These are phyloP conservation scores for Russula emetica DNA, from an alignment of 768 basidiomycete species.

Conservation along the genomic window DNA sequence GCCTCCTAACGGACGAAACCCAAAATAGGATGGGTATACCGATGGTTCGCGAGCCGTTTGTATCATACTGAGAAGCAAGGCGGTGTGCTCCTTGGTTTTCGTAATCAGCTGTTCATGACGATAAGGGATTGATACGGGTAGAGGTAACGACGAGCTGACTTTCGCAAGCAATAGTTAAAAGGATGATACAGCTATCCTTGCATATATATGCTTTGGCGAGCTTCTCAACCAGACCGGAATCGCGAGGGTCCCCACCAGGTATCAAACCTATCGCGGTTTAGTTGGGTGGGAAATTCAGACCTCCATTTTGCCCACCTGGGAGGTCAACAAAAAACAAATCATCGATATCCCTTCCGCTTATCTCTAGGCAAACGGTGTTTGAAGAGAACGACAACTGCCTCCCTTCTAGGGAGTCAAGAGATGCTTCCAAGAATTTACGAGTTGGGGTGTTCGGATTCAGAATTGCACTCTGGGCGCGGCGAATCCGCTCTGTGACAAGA, in stretches of 20 bases:
- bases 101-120: slow-evolving; percentile 54
- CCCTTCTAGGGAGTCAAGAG: slow-evolving; percentile 32
- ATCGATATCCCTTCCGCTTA: slow-evolving; percentile 37
- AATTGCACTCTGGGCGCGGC: slow-evolving; percentile 61
- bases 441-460: slow-evolving; percentile 47
- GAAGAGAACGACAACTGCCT: slow-evolving; percentile 36
- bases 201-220: slow-evolving; percentile 57
- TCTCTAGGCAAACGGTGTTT: slow-evolving; percentile 38
- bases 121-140: neutral
- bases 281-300: neutral
- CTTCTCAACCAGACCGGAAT: slow-evolving; percentile 58
- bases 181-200: slow-evolving; percentile 58
- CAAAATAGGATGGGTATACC: slow-evolving; percentile 42
- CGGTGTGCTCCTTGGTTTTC: slow-evolving; percentile 73
- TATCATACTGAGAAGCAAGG: slow-evolving; percentile 56
- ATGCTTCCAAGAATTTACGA: slow-evolving; percentile 39
- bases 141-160: slow-evolving; percentile 39
- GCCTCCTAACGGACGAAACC: neutral
- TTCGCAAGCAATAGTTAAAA: slow-evolving; percentile 60
- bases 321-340: slow-evolving; percentile 43
- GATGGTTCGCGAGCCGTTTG: slow-evolving; percentile 61
- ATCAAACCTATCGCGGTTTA: slow-evolving; percentile 46
- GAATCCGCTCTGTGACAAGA: slow-evolving; percentile 61
- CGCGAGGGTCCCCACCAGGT: slow-evolving; percentile 47
- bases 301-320: slow-evolving; percentile 34